Conservation (phyloP, 1,284 basidiomycete species). For the Ceratorhiza oryzae-sativae region DNA sequence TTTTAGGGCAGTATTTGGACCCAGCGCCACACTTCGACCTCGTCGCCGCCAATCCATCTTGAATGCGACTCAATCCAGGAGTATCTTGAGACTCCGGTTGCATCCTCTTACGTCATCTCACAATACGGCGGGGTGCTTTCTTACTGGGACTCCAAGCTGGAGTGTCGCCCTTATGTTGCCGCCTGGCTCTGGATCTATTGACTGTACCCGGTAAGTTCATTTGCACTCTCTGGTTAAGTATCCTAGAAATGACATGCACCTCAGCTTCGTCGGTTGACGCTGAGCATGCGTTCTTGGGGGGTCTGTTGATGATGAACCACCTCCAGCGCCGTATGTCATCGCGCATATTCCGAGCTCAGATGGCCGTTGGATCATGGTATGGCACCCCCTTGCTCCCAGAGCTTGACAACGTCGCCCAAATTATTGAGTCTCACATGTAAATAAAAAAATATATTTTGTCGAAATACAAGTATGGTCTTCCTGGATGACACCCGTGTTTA, state of each 20-base stretch:
- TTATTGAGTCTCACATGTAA: not conserved
- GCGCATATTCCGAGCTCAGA: slow-evolving; percentile 6
- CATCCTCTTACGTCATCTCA: not conserved
- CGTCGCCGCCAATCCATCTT: not conserved
- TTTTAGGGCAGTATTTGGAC: slow-evolving; percentile 24
- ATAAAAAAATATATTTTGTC: not conserved
- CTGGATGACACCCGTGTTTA: not conserved
- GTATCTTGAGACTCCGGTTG: slow-evolving; percentile 9
- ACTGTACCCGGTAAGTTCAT: slow-evolving; percentile 8
- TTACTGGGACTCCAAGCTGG: not conserved
- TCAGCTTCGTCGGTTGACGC: slow-evolving; percentile 7
- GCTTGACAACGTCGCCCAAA: not conserved
- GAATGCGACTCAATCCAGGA: not conserved
- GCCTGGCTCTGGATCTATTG: not conserved
- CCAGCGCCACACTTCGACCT: slow-evolving; percentile 14
- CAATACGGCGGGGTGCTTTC: not conserved
- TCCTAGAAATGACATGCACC: not conserved
- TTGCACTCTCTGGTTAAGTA: not conserved
- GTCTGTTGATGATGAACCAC: slow-evolving; percentile 22
- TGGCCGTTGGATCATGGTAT: slow-evolving; percentile 12
- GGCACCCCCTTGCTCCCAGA: slow-evolving; percentile 9
- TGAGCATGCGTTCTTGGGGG: slow-evolving; percentile 4
- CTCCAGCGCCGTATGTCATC: slow-evolving; percentile 2
- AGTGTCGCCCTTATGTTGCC: not conserved
- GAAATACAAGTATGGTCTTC: not conserved